These are phyloP conservation scores for Lactarius hengduanensis DNA, from an alignment of 768 basidiomycete species.

Conservation along the genomic window DNA sequence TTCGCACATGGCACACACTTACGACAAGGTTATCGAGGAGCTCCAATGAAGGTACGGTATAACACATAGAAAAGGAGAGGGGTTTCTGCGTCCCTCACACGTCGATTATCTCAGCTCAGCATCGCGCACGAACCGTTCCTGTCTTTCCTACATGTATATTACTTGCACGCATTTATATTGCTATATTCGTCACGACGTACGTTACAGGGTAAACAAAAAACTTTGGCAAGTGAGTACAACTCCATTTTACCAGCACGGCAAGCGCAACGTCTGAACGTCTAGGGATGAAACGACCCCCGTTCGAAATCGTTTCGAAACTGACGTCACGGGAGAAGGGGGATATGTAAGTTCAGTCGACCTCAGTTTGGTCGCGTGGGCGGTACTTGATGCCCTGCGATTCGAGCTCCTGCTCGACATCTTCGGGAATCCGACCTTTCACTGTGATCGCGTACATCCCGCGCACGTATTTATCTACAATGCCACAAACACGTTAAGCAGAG, in stretches of 20 bases:
- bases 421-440: slow-evolving; percentile 80
- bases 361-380: slow-evolving; percentile 79
- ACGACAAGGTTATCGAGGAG: slow-evolving; percentile 73
- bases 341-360: slow-evolving; percentile 50
- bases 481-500: slow-evolving; percentile 5
- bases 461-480: slow-evolving; percentile 72
- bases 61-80: neutral
- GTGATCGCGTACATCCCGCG: slow-evolving; percentile 93
- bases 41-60: slow-evolving; percentile 33
- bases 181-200: slow-evolving; percentile 12
- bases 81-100: neutral
- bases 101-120: neutral
- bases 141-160: neutral
- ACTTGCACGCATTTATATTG: slow-evolving; percentile 4
- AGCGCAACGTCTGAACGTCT: neutral
- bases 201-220: neutral
- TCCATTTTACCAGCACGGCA: neutral
- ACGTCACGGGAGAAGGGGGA: neutral
- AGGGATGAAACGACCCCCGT: neutral
- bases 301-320: neutral
- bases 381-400: slow-evolving; percentile 78
- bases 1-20: slow-evolving; percentile 78
- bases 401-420: slow-evolving; percentile 81
- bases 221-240: neutral
- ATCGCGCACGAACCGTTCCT: neutral